Evolutionary conservation across 1,284 basidiomycete species (phyloP).

Genomic region (Apiotrichum akiyoshidainum): DNA sequence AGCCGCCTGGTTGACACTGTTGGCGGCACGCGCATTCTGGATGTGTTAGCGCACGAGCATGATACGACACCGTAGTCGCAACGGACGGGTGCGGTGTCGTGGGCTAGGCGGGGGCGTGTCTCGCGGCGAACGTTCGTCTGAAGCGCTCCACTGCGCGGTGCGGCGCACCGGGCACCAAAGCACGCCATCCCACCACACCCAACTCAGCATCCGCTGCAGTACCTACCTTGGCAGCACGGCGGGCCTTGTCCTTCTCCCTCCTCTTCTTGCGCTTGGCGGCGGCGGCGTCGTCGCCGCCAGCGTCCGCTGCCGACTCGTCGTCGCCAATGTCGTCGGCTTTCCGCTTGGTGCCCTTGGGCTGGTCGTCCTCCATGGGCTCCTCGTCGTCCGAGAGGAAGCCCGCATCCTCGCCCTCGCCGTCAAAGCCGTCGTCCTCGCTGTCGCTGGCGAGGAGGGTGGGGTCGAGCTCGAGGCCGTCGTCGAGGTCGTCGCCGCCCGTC

Average conservation of each 20-base stretch:
- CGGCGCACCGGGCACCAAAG: too few relatives aligned
- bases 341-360: slow-evolving; percentile 6
- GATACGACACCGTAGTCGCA: too few relatives aligned
- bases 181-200: not conserved
- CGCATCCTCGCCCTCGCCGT: slow-evolving; percentile 8
- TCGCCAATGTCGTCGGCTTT: slow-evolving; percentile 5
- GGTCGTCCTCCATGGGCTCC: slow-evolving; percentile 11
- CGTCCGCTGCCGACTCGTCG: slow-evolving; percentile 5
- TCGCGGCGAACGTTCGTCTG: too few relatives aligned
- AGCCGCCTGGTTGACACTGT: slow-evolving; percentile 8
- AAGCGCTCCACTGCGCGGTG: too few relatives aligned
- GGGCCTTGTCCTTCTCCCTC: slow-evolving; percentile 28
- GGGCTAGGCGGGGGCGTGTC: too few relatives aligned
- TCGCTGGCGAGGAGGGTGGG: slow-evolving; percentile 25
- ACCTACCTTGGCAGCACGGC: slow-evolving; percentile 21
- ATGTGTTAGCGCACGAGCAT: too few relatives aligned
- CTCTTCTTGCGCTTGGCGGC: slow-evolving; percentile 19
- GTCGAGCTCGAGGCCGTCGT: slow-evolving; percentile 43
- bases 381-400: slow-evolving; percentile 21
- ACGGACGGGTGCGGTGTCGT: too few relatives aligned
- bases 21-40: slow-evolving; percentile 3
- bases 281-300: slow-evolving; percentile 15
- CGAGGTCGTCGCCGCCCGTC: slow-evolving; percentile 42
- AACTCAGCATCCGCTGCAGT: slow-evolving; percentile 2
- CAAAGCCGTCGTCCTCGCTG: slow-evolving; percentile 15